Conservation (phyloP, 1,139 yeast genomes). For the Geotrichum phurueaensis region DNA sequence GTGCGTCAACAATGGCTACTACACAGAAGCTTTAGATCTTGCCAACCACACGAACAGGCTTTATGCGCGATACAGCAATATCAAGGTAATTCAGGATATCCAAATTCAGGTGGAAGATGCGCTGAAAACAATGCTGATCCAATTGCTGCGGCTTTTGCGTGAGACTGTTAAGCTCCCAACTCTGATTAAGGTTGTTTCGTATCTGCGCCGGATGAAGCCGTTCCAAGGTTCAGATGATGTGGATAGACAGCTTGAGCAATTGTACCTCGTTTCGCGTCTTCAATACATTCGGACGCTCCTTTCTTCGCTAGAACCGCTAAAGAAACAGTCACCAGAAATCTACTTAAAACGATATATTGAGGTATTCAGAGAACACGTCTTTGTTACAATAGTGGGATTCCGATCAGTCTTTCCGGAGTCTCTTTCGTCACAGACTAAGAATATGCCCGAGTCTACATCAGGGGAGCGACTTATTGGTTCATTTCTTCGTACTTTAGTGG, state of each 20-base stretch:
- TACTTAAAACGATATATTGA: slow-evolving; percentile 76
- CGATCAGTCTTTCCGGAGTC: slow-evolving; percentile 52
- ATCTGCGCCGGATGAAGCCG: slow-evolving; percentile 49
- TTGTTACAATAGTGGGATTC: slow-evolving; percentile 63
- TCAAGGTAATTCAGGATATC: slow-evolving; percentile 51
- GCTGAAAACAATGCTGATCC: slow-evolving; percentile 45
- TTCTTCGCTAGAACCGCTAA: slow-evolving; percentile 50
- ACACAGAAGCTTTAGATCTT: slow-evolving; percentile 80
- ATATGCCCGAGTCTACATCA: slow-evolving; percentile 14
- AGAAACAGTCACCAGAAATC: slow-evolving; percentile 47
- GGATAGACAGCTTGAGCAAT: slow-evolving; percentile 29
- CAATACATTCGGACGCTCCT: slow-evolving; percentile 41
- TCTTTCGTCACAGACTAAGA: background rate
- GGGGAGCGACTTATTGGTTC: slow-evolving; percentile 38
- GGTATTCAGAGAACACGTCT: slow-evolving; percentile 74
- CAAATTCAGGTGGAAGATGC: slow-evolving; percentile 31
- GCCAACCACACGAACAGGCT: slow-evolving; percentile 66
- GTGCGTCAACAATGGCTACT: slow-evolving; percentile 82
- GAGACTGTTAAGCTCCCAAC: slow-evolving; percentile 76
- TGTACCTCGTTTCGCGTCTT: slow-evolving; percentile 36
- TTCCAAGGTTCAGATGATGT: slow-evolving; percentile 22
- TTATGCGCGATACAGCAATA: slow-evolving; percentile 59
- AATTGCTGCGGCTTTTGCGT: slow-evolving; percentile 56
- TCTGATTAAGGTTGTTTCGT: slow-evolving; percentile 70
- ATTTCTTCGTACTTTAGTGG: slow-evolving; percentile 40